Base-by-base conservation (phyloP, 371 early-diverging fungal species). In the Actinomortierella wolfii region DNA sequence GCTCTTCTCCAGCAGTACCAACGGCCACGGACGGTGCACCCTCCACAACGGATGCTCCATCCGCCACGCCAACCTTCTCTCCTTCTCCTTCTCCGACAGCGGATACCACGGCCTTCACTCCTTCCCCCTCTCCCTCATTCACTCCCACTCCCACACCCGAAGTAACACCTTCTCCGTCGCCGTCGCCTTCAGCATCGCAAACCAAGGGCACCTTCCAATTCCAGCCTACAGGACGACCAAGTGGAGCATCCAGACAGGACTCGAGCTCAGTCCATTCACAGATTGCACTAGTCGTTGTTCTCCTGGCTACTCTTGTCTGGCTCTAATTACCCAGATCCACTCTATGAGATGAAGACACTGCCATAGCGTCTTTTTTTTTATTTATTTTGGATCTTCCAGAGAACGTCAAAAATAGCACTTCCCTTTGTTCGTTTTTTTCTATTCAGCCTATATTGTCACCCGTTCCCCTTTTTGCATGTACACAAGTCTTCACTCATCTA, bases 161-260 rank as follows among this genome's bases (percentile, higher is more conserved):
- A 14, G 23, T 28, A 7, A 41, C 46, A 21, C 17, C 25, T n/a
- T n/a, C n/a, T n/a, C n/a, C n/a, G n/a, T 34, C 34, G 34, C 11
- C 34, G 34, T 34, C 34, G 34, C 34, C 34, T 34, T 34, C 5
- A 24, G 23, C 24, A n/a, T 42, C 2, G 2, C 49, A 18, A 39
- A 47, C 61, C 28, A 48, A 47, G 6, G 58, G 34, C 29, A 71
- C 71, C 1, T 64, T 57, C 47, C 71, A 70, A 40, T 47, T 70
- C 13, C 65, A 70, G 25, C 71, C 71, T 24, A 70, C 71, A 28
- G 71, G 65, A 48, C 34, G 34, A 11, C 34, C 34, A 34, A 71
- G 46, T 29, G 62, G 62, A 0, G 63, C 60, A 3, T 44, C 67
- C 1, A 59, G 56, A 44, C 60, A 60, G 8, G 56, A 60, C 25